Conservation (phyloP, 2,329 filamentous ascomycete genomes). For the Fusarium abutilonis region DNA sequence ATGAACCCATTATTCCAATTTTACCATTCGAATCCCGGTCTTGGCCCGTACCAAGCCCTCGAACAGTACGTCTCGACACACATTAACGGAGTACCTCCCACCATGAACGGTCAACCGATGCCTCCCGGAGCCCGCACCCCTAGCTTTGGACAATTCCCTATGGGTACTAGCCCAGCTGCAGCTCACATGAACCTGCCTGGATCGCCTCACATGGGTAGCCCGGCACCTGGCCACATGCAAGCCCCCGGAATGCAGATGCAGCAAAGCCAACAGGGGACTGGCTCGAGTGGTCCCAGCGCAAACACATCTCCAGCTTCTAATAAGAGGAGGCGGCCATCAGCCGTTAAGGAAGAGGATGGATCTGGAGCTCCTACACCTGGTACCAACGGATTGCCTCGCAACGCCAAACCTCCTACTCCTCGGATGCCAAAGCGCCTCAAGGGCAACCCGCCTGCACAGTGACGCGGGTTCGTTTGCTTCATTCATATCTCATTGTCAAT, state of each 20-base stretch:
- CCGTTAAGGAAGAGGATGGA: constrained; percentile 66
- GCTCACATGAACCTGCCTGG: constrained; percentile 70
- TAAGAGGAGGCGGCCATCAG: constrained; percentile 66
- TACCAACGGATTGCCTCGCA: constrained; percentile 62
- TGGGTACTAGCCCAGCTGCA: constrained; percentile 68
- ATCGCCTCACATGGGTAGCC: constrained; percentile 69
- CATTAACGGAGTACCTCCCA: constrained; percentile 54
- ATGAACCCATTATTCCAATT: constrained; percentile 72
- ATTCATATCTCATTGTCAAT: neutral
- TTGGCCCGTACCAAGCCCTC: constrained; percentile 67
- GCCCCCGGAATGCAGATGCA: constrained; percentile 73
- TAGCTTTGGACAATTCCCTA: constrained; percentile 65
- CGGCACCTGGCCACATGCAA: constrained; percentile 70
- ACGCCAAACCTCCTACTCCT: constrained; percentile 67
- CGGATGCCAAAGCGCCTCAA: constrained; percentile 66
- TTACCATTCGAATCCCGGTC: constrained; percentile 63
- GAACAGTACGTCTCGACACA: constrained; percentile 66
- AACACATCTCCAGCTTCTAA: constrained; percentile 72
- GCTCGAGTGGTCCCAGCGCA: constrained; percentile 71
- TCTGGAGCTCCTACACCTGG: constrained; percentile 60
- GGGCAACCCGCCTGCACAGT: constrained; percentile 54
- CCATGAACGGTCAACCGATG: constrained; percentile 61
- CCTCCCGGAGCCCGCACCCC: constrained; percentile 63
- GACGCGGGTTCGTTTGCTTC: neutral
- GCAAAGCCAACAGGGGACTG: constrained; percentile 74